Evolutionary conservation across 129 eudicot genomes (phyloP), one percentile per base, ranked within the genome.

Genomic region (Helianthus tuberosus): DNA sequence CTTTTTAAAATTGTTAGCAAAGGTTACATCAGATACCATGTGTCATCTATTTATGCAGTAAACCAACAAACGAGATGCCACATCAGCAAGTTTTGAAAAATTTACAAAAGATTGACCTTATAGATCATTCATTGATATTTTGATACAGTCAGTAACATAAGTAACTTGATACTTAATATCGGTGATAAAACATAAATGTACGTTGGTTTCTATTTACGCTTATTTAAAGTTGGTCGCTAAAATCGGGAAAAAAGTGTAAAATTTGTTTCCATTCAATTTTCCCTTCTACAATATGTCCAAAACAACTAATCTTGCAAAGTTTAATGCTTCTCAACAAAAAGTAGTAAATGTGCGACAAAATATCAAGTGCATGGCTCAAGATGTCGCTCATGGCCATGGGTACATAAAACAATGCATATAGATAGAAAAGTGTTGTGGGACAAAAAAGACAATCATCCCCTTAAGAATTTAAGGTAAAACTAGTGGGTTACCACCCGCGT

Each of bases 301-400:
- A 62, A 49, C 17, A 71, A 41, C 11, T 27, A 11, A 44, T 11
- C 23, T 20, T 43, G 58, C 67, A 46, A 58, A 14, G 15, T 43
- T 58, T 4, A 15, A 60, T 41, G 35, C n/a, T 51, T 69, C 32
- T 72, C 52, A 44, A 47, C 46, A 25, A 73, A 60, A 49, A 72
- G 59, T 16, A 60, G 72, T 52, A 64, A 41, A 1, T 49, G 41
- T 50, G 41, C 52, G 36, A 64, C 32, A 12, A 41, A 60, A 23
- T 73, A 67, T 25, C 47, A 46, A 73, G 59, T 63, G 13, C 38
- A 48, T 38, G 61, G 62, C 36, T 62, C 35, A 73, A 61, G 48
- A 73, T 11, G 44, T 63, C 36, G 25, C 62, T 70, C 50, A 10
- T 44, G 13, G 39, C 23, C 23, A 20, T 20, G 23, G 23, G 63